Evolutionary conservation across 805 yeast species (phyloP), one percentile per base, ranked within the genome.

Genomic region (Candida maris): DNA sequence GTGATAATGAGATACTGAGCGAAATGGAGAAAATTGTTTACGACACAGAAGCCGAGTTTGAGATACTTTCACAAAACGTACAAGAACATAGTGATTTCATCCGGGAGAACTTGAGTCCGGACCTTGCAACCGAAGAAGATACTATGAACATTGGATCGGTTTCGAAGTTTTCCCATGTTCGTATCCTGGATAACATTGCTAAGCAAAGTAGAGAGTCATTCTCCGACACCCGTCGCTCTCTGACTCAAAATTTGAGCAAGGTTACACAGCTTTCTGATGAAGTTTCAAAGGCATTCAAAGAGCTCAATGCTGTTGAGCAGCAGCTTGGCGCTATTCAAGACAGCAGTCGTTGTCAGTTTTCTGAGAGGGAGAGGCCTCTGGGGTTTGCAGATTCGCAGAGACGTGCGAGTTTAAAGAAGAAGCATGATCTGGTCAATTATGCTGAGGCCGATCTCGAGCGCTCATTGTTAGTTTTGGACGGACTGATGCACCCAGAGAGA

Each of bases 141-240:
- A 49, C 59, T 3, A 29, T 57, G 4, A 35, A 39, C 9, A 52
- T 40, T 27, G 58, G 60, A 3, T 34, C 44, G 1, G 46, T 35
- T 19, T 61, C 67, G 67, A 57, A 59, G 37, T 37, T 62, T 10
- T 28, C 38, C 34, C 65, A 62, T 36, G 51, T 45, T 5, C 39
- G 34, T 2, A 49, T 51, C 5, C 34, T 62, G 28, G 31, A 35
- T 2, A 27, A 38, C 15, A 33, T 42, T 14, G 42, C 48, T 6
- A 37, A 36, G 3, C 26, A 27, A 8, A 27, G 28, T n/a, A 28
- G 21, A 6, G n/a, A 5, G 3, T 30, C 14, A 3, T 42, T 26
- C 22, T 9, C 15, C 3, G 10, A 15, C 10, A 16, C 42, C 10
- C 33, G 20, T 19, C 13, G 23, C 1, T 17, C 31, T 4, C 22